Evolutionary conservation across 192 early-diverging fungal species (phyloP).

Genomic region (Backusella circina): DNA sequence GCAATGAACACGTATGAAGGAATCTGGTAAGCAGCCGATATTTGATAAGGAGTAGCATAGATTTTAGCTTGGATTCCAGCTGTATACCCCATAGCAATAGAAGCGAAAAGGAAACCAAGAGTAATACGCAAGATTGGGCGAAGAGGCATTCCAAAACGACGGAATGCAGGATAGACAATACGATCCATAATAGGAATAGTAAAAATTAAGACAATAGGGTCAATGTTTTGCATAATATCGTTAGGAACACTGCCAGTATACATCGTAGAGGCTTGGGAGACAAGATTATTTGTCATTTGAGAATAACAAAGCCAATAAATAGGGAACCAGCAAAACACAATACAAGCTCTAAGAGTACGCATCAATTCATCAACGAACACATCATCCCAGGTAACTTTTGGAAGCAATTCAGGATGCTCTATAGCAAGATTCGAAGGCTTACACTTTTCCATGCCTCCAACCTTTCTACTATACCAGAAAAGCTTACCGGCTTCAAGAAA

Average conservation of each 20-base stretch:
- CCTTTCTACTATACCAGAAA: constrained; percentile 32
- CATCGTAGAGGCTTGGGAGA: constrained; percentile 62
- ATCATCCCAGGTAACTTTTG: constrained; percentile 58
- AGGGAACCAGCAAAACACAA: constrained; percentile 66
- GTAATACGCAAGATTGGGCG: constrained; percentile 63
- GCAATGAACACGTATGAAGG: constrained; percentile 59
- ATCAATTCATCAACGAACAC: constrained; percentile 67
- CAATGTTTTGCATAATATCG: constrained; percentile 64
- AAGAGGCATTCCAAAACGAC: constrained; percentile 44
- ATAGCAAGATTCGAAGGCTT: constrained; percentile 52
- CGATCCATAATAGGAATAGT: constrained; percentile 68
- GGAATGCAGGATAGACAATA: constrained; percentile 55
- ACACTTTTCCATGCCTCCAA: constrained; percentile 52
- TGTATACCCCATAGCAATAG: constrained; percentile 56
- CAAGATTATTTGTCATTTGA: constrained; percentile 61
- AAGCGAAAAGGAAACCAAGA: constrained; percentile 59
- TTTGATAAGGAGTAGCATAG: constrained; percentile 52
- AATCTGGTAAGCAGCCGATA: constrained; percentile 53
- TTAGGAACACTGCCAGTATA: constrained; percentile 51
- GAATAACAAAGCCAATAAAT: constrained; percentile 73
- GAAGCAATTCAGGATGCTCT: constrained; percentile 17
- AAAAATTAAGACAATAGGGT: constrained; percentile 61
- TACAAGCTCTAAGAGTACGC: constrained; percentile 57
- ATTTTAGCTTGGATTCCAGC: constrained; percentile 60
- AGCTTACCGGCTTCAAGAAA: constrained; percentile 46